Evolutionary conservation across 164 flowering plant genomes (phyloP), one percentile per base, ranked within the genome.

Genomic region (Annona squamosa): DNA sequence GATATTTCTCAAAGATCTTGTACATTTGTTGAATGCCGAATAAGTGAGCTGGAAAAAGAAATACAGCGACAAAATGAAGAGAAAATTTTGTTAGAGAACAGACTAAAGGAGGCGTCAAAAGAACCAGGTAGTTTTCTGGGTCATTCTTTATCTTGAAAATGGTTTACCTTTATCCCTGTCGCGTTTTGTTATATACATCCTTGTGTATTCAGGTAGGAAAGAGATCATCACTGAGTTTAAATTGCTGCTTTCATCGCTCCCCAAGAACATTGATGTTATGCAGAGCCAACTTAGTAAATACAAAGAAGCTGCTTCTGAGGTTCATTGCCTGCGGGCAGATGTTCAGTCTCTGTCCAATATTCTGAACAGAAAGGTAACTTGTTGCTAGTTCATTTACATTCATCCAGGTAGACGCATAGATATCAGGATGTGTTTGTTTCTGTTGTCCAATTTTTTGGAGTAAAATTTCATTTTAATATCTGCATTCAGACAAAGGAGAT

Each of bases 201-300:
- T 19, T 71, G 3, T 74, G 73, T 7, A 44, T 79, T 78, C 83
- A 96, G 99, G 98, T 76, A 90, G 98, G 77, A 89, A 92, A 84
- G 91, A 92, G 73, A 86, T 96, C 48, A 86, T 92, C 74, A 78
- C 87, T 52, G 91, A 96, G 73, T 92, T 96, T 64, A 93, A 86
- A 78, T 86, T 84, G 12, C 77, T 93, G 80, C 87, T 90, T 80
- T 90, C 97, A 46, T 90, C 97, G 63, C 88, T 96, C 72, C 98
- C 95, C 63, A 85, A 89, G 70, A 84, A 86, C 63, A 91, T 93
- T 97, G 81, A 83, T 41, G 9, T 79, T 13, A 90, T 96, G 94
- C 98, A 93, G 78, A 78, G 77, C 75, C 91, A 93, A 73, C 76
- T 96, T 67, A 84, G 83, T 77, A 84, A 84, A 63, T 87, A 81